Base-by-base conservation (phyloP, 768 basidiomycete genomes). In the Leccinum boreale region DNA sequence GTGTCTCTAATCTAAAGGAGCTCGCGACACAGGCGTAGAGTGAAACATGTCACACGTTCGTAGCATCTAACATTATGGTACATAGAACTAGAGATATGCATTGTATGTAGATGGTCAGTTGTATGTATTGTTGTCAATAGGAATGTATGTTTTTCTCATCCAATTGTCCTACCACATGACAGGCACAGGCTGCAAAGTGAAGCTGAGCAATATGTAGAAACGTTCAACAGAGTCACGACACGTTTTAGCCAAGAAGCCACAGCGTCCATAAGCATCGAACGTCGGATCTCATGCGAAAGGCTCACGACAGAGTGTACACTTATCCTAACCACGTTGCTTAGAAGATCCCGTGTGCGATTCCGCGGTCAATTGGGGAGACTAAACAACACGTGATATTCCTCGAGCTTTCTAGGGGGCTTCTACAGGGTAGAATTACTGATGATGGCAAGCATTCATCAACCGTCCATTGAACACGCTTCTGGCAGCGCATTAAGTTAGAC, bases 271-370 rank as follows among this genome's bases (percentile, higher is more conserved):
- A 57, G 28, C 33, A 50, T 54, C 52, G 35, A 46, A 52, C 51
- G 24, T 55, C 58, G 53, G 56, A 67, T 52, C 39, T 55, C 56
- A 56, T 58, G 52, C 49, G 24, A 39, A 61, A 59, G 39, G 58
- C 19, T 56, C 36, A 52, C 52, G 47, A 42, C n/a, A 19, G 42
- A 36, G 7, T 19, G 42, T 42, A 42, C 42, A 42, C 10, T 44
- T 19, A 17, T 44, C 42, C 42, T 44, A 44, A 10, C 42, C 42
- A 44, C 19, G 42, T 44, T 19, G 62, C 54, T 46, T 48, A 24
- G 48, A 36, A 50, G 29, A 50, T 59, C 45, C 29, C 52, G 62
- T 62, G 62, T 57, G 61, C 49, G 58, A 69, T 69, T 56, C 69
- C 62, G 69, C 69, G 67, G 66, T 19, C 36, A 64, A 42, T 17